Percentiles rank a stretch among this genome's conserved stretches.
Evolutionary conservation across 2,329 filamentous ascomycete genomes (phyloP).

Genomic region (Grosmannia huntii): DNA sequence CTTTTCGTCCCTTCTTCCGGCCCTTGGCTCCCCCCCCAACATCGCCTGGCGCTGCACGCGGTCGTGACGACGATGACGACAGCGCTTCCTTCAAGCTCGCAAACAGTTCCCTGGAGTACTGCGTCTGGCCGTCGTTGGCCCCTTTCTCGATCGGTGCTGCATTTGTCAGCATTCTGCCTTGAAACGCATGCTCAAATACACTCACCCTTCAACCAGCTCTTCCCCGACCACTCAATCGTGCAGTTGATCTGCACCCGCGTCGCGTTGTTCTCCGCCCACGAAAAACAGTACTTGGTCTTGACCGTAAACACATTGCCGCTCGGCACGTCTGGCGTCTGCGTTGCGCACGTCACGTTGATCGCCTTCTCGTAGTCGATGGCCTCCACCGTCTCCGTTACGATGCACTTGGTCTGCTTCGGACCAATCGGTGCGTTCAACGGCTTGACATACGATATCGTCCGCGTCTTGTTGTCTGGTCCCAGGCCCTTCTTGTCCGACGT

Average conservation of each 20-base stretch:
- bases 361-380: conserved; percentile 76
- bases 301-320: conserved; percentile 83
- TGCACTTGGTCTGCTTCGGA: conserved; percentile 88
- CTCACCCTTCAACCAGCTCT: conserved; percentile 92
- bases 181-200: too few species aligned
- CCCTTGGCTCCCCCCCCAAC: conserved; percentile 26
- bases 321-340: conserved; percentile 87
- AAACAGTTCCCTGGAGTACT: conserved; percentile 72
- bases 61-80: conserved; percentile 39
- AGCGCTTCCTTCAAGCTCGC: conserved; percentile 62
- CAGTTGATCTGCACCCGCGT: conserved; percentile 83
- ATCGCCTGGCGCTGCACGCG: conserved; percentile 30
- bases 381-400: conserved; percentile 76
- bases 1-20: conserved; percentile 48
- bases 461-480: conserved; percentile 58
- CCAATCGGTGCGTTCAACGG: conserved; percentile 75
- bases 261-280: conserved; percentile 77
- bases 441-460: conserved; percentile 81
- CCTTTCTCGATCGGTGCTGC: conserved; percentile 91
- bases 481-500: conserved; percentile 76
- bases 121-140: conserved; percentile 75
- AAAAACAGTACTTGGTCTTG: conserved; percentile 90
- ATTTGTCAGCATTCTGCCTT: neutral
- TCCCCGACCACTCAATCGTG: conserved; percentile 89
- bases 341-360: conserved; percentile 68